phyloP scores from a whole-genome alignment of 768 basidiomycete species.

The Tylopilus intermedius region DNA sequence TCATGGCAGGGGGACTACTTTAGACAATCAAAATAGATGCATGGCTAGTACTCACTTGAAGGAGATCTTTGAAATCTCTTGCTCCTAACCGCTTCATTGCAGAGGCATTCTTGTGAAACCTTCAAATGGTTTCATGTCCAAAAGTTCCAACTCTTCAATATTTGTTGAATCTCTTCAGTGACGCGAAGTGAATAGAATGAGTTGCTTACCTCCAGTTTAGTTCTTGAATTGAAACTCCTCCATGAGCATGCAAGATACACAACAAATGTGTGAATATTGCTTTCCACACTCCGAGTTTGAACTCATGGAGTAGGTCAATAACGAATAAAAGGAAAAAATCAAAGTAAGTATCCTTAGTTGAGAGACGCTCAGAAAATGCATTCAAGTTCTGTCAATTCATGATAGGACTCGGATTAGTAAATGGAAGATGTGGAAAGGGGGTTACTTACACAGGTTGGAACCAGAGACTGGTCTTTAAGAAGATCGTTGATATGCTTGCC shows the following conservation, averaged over 20 bases:
- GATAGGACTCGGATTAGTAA: too few species aligned
- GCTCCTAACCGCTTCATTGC: conserved; percentile 18
- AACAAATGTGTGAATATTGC: conserved; percentile 18
- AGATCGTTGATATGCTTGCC: too few species aligned
- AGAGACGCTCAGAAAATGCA: background rate
- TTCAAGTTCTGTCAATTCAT: background rate
- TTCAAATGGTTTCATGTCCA: too few species aligned
- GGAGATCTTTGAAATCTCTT: conserved; percentile 36
- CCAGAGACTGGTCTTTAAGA: too few species aligned
- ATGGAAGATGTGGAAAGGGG: too few species aligned
- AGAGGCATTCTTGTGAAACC: too few species aligned
- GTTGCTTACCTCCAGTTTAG: background rate
- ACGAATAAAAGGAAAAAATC: background rate
- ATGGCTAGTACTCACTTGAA: background rate
- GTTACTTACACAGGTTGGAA: too few species aligned
- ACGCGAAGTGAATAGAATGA: too few species aligned
- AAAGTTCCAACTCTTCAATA: too few species aligned
- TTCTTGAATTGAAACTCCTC: too few species aligned
- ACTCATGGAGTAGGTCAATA: conserved; percentile 16
- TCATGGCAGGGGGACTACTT: too few species aligned
- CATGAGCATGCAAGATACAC: background rate
- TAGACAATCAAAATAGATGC: too few species aligned
- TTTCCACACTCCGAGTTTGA: conserved; percentile 25
- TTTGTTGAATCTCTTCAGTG: background rate
- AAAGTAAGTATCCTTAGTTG: background rate